Evolutionary conservation across 208 protist species (phyloP), one percentile per base, ranked within the genome.

Genomic region (Trypanosomatidae sp.): DNA sequence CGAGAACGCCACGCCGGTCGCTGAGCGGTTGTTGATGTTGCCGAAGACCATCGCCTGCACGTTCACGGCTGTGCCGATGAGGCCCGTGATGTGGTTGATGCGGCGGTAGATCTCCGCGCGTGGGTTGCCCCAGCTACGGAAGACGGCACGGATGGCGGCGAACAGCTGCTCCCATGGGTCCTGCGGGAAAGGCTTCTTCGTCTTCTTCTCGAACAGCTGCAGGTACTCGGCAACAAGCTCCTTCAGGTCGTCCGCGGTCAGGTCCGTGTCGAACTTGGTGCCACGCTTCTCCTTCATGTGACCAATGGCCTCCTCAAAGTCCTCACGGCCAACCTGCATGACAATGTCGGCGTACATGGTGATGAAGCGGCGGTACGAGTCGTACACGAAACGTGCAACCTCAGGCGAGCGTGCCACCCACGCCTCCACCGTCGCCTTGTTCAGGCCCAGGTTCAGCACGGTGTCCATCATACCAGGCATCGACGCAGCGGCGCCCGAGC

Each of bases 401-500:
- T 75, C 48, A 16, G 71, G 66, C 13, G 66, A 53, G 33, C 72
- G 61, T 19, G 42, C 49, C 30, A 82, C 76, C 58, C 93, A 71
- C 40, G 76, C 76, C 21, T 86, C 69, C 21, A 88, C 76, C 24
- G 62, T 82, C 0, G 44, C 56, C 48, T 92, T 87, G 61, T 96
- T 97, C 24, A 97, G 61, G 28, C 92, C 92, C 38, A 97, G 75
- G 66, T 97, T 97, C 43, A 97, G 71, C 20, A 97, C 85, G 19
- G 92, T 95, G 65, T 94, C 88, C 86, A 96, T 95, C 93, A 97
- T 97, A 22, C 94, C 94, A 32, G 94, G 94, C 94, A 97, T 97
- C 22, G 93, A 97, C 10, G 95, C 78, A 4, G 79, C 76, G 35
- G 94, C 93, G 33, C 94, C 94, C 19, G 82, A 95, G 53, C 92